Conservation (phyloP, 2,329 filamentous ascomycete species). For the Blastomyces silverae region DNA sequence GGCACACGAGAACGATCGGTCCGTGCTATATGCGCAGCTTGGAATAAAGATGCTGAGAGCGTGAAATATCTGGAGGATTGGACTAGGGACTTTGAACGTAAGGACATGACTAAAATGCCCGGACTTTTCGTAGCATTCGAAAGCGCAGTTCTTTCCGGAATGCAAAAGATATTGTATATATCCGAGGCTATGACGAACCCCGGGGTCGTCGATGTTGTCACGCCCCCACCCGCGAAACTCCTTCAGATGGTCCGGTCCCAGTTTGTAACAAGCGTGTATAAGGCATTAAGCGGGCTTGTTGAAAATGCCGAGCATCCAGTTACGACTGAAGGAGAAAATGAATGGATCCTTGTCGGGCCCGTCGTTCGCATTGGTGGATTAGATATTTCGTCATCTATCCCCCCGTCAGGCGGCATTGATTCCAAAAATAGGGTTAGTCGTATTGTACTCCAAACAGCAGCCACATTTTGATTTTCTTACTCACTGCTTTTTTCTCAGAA, state of each 20-base stretch:
- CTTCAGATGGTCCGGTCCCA: conserved; percentile 85
- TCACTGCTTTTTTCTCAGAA: conserved; percentile 50
- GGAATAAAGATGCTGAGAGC: conserved; percentile 89
- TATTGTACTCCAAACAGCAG: conserved; percentile 55
- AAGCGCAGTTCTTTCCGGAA: conserved; percentile 67
- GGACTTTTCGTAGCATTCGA: conserved; percentile 80
- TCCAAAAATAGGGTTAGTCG: conserved; percentile 48
- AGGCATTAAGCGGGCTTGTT: conserved; percentile 89
- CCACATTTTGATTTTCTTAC: conserved; percentile 70
- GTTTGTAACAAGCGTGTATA: conserved; percentile 91
- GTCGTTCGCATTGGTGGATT: conserved; percentile 27
- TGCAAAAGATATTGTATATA: conserved; percentile 95
- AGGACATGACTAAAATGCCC: conserved; percentile 88
- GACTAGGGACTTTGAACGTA: conserved; percentile 72
- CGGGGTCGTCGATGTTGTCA: conserved; percentile 67
- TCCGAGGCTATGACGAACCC: conserved; percentile 73
- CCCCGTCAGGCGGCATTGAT: conserved; percentile 48
- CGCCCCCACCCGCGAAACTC: conserved; percentile 77
- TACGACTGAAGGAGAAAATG: conserved; percentile 52
- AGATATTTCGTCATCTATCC: conserved; percentile 36
- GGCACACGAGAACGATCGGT: conserved; percentile 77
- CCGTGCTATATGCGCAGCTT: conserved; percentile 76
- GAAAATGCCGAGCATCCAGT: conserved; percentile 83
- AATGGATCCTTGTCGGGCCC: conserved; percentile 46
- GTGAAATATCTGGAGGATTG: conserved; percentile 92